phyloP scores from a whole-genome alignment of 495 filamentous ascomycete species.

The Peziza echinospora region DNA sequence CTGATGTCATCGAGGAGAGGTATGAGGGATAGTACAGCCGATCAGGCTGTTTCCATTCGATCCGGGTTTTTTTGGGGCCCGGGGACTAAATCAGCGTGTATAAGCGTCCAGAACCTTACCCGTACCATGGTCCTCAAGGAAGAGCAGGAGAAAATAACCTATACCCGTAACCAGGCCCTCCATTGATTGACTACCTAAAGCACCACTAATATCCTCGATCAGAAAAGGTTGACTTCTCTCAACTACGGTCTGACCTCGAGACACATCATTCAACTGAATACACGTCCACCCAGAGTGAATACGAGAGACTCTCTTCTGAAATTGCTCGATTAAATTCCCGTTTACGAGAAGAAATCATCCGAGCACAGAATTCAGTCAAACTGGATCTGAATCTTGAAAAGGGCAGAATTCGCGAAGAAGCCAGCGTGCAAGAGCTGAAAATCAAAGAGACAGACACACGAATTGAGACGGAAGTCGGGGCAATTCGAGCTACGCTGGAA shows the following conservation, averaged over 20 bases:
- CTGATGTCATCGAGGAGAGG: constrained; percentile 94
- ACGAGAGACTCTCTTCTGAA: constrained; percentile 85
- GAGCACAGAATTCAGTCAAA: constrained; percentile 77
- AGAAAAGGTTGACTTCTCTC: constrained; percentile 96
- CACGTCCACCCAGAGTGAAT: constrained; percentile 64
- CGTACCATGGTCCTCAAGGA: constrained; percentile 97
- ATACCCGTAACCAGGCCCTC: constrained; percentile 34
- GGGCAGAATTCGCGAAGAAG: constrained; percentile 88
- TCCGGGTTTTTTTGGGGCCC: no score
- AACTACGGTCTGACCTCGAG: constrained; percentile 82
- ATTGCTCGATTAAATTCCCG: constrained; percentile 76
- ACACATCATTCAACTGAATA: constrained; percentile 78
- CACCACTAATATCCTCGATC: neutral
- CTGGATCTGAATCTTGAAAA: constrained; percentile 93
- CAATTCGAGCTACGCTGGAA: constrained; percentile 73
- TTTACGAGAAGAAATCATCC: constrained; percentile 77
- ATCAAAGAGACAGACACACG: constrained; percentile 97
- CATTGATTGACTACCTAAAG: neutral
- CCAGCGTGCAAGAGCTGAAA: constrained; percentile 89
- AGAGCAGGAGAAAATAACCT: constrained; percentile 66
- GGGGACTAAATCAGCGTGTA: no score
- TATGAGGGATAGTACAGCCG: no score
- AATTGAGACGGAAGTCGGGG: constrained; percentile 94
- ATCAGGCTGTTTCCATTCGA: no score
- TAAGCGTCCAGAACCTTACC: constrained; percentile 92